These are phyloP conservation scores for Talaromyces sp. DNA, from an alignment of 2,329 filamentous ascomycete species.

Conservation along the genomic window DNA sequence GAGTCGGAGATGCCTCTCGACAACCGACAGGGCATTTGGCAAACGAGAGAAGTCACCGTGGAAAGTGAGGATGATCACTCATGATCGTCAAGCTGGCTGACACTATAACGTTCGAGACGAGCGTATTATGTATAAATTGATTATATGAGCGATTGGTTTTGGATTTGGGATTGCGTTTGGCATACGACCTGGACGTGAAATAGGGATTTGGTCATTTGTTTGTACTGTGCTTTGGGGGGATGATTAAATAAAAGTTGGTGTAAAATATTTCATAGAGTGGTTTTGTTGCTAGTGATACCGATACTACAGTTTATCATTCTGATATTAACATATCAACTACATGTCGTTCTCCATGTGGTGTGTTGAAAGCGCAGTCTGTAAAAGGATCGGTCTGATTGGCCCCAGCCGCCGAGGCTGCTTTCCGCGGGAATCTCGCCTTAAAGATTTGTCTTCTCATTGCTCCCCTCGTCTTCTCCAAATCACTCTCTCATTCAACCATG, in stretches of 20 bases:
- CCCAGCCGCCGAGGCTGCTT: neutral
- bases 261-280: neutral
- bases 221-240: neutral
- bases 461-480: neutral
- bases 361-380: too few relatives aligned
- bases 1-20: neutral
- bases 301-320: too few relatives aligned
- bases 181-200: neutral
- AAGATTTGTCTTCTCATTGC: slow-evolving; percentile 10
- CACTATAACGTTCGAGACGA: neutral
- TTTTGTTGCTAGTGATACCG: too few relatives aligned
- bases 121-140: neutral
- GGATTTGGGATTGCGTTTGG: neutral
- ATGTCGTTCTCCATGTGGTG: too few relatives aligned
- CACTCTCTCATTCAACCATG: slow-evolving; percentile 45
- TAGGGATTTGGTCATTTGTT: neutral
- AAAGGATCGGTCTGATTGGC: neutral
- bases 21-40: slow-evolving; percentile 4
- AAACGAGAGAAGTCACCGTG: neutral
- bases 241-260: neutral
- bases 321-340: too few relatives aligned
- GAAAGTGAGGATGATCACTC: neutral
- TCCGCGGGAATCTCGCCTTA: neutral
- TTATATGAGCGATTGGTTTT: neutral
- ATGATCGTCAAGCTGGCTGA: neutral